Evolutionary conservation across 768 basidiomycete genomes (phyloP), one percentile per base, ranked within the genome.

Genomic region (Tricholoma hemisulphureum): DNA sequence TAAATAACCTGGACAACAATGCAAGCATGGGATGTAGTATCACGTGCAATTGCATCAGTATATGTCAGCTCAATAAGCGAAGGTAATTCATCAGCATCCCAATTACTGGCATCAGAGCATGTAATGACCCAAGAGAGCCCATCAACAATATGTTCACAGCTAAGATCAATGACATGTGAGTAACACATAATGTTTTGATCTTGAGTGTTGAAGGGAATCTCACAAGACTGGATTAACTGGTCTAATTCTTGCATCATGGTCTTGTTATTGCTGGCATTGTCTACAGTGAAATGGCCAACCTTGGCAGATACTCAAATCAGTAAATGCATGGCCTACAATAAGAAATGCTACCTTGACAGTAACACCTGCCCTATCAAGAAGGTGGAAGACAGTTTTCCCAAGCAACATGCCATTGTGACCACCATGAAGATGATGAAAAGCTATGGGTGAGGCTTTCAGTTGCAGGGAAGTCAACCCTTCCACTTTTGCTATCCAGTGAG

Each of bases 331-430:
- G n/a, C n/a, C n/a, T n/a, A n/a, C n/a, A n/a, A n/a, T n/a, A n/a
- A n/a, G n/a, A n/a, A n/a, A n/a, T n/a, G n/a, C n/a, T 28, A 13
- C 10, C 29, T 26, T 26, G 14, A 18, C 10, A 10, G 48, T 49
- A 31, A 49, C 48, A 31, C 48, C 48, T 26, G 29, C 29, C 29
- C 48, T 49, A 49, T 49, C 48, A 49, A 49, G 48, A 31, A 49
- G 48, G 26, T 18, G 26, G 48, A 49, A 16, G n/a, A 49, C 48
- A 49, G 29, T 31, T 49, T 49, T 26, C 14, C 14, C 48, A 26
- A 49, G 24, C 14, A 5, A 31, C 13, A 26, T 16, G n/a, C 41
- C 41, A 43, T 23, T 14, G 21, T 43, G 41, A 23, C 48, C 29
- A 31, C 48, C 48, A 31, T 9, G 10, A 26, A 28, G 29, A 26